Base-by-base conservation (phyloP, 768 basidiomycete species). In the Pisolithus tinctorius region DNA sequence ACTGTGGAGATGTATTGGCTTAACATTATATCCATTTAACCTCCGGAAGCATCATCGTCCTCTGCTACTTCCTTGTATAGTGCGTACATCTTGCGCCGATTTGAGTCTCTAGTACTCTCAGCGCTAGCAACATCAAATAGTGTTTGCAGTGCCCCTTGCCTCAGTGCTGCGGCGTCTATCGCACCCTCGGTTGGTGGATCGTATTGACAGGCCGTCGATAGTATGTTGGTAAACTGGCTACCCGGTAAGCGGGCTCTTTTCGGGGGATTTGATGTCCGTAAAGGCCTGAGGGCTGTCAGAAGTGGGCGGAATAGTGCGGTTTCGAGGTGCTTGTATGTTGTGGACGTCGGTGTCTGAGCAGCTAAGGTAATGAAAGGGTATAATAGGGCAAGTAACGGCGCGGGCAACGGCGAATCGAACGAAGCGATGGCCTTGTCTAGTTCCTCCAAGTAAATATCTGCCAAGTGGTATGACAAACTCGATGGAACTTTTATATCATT, bases 361-460 rank as follows among this genome's bases (percentile, higher is more conserved):
- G 86, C 81, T 46, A 94, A 77, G 25, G 60, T 60, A 60, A 88
- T 71, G 72, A 93, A 92, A 6, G 94, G 95, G 4, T 63, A 55
- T 26, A 90, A 66, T 25, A 91, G 70, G 3, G 71, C 68, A 14
- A 78, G 67, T 14, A 84, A 69, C 16, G 85, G 82, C 0, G 71
- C 74, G 14, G 77, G 73, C 1, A 61, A 48, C 14, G 66, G 58
- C 16, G 67, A 49, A 1, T 64, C 56, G 38, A 58, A 62, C 30
- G 49, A 49, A 30, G 63, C 63, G 6, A 82, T 60, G 3, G 72
- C 80, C 61, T 82, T 92, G 62, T 96, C 82, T 34, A 99, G 78
- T 63, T 98, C 95, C 57, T 90, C 86, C 13, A 94, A 65, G 65
- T 90, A 96, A 44, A 97, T 82, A 63, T 99, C 95, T 13, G 85